A percentile compares a stretch with the other conserved stretches of the same genome.
Evolutionary conservation across 306 rosid genomes (phyloP).

Genomic region (Begonia peltatifolia): DNA sequence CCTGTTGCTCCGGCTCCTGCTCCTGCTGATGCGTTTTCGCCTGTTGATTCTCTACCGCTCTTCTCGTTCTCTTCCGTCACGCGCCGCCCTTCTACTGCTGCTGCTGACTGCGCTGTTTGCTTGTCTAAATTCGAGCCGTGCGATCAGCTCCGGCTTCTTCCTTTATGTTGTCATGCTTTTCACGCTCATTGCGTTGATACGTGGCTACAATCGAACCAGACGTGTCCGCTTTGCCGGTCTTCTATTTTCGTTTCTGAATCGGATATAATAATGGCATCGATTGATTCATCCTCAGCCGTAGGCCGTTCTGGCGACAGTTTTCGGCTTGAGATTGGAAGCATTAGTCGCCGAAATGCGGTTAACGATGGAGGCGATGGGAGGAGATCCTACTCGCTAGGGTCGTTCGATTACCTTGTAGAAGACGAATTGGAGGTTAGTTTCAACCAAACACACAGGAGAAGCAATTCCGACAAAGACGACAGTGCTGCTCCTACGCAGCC

Average conservation of each 20-base stretch:
- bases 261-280: slow-evolving; percentile 6
- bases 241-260: slow-evolving; percentile 12
- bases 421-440: slow-evolving; percentile 49
- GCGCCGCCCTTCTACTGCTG: slow-evolving; percentile 8
- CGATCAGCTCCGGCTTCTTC: slow-evolving; percentile 12
- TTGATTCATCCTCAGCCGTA: slow-evolving; percentile 6
- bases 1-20: neutral
- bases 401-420: slow-evolving; percentile 61
- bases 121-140: slow-evolving; percentile 12
- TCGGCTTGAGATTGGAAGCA: slow-evolving; percentile 11
- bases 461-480: slow-evolving; percentile 40
- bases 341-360: slow-evolving; percentile 8
- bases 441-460: slow-evolving; percentile 35
- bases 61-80: slow-evolving; percentile 11
- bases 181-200: slow-evolving; percentile 18
- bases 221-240: slow-evolving; percentile 19
- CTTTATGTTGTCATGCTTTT: slow-evolving; percentile 16
- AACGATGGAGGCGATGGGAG: slow-evolving; percentile 22
- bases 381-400: slow-evolving; percentile 74
- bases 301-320: slow-evolving; percentile 11
- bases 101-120: slow-evolving; percentile 18
- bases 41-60: slow-evolving; percentile 9
- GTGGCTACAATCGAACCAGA: slow-evolving; percentile 15
- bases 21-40: neutral
- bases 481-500: neutral